A percentile compares a stretch with the other conserved stretches of the same genome.
phyloP scores from a whole-genome alignment of 768 basidiomycete species.

The Auricularia sp. region DNA sequence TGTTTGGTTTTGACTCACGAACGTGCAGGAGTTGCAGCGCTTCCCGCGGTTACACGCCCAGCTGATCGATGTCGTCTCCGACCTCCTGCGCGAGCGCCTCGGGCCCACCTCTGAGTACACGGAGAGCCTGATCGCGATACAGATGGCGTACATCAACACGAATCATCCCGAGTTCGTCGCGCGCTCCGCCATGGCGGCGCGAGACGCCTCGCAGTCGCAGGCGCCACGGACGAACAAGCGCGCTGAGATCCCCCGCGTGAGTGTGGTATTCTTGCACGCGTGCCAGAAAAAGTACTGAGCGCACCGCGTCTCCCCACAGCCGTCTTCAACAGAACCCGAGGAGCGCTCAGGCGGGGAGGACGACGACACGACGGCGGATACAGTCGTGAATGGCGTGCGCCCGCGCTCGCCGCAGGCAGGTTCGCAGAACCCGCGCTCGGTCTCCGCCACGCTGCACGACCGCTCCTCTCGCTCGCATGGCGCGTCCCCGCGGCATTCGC shows the following conservation, averaged over 20 bases:
- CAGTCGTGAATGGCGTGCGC: slow-evolving; percentile 44
- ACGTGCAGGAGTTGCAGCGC: slow-evolving; percentile 75
- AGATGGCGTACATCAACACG: slow-evolving; percentile 98
- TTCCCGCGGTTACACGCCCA: slow-evolving; percentile 92
- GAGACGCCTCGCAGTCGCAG: slow-evolving; percentile 14
- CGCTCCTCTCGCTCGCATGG: slow-evolving; percentile 45
- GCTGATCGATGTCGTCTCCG: slow-evolving; percentile 93
- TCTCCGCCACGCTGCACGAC: slow-evolving; percentile 70
- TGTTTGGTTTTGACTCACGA: background rate
- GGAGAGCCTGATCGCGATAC: slow-evolving; percentile 89
- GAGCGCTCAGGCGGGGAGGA: slow-evolving; percentile 51
- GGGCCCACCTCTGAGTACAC: slow-evolving; percentile 97
- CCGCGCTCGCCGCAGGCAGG: slow-evolving; percentile 32
- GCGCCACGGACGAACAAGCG: slow-evolving; percentile 33
- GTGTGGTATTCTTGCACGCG: slow-evolving; percentile 15
- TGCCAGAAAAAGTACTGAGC: slow-evolving; percentile 8
- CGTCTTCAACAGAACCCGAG: slow-evolving; percentile 49
- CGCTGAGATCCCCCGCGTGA: slow-evolving; percentile 41
- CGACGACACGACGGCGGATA: slow-evolving; percentile 35
- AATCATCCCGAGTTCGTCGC: slow-evolving; percentile 93
- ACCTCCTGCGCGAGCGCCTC: slow-evolving; percentile 86
- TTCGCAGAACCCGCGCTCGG: slow-evolving; percentile 40
- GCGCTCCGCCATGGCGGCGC: slow-evolving; percentile 55
- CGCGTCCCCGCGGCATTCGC: slow-evolving; percentile 23
- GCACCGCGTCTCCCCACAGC: slow-evolving; percentile 30